A percentile compares a stretch with the other conserved stretches of the same genome.
phyloP scores from a whole-genome alignment of 306 rosid genomes.

The Senna siamea region DNA sequence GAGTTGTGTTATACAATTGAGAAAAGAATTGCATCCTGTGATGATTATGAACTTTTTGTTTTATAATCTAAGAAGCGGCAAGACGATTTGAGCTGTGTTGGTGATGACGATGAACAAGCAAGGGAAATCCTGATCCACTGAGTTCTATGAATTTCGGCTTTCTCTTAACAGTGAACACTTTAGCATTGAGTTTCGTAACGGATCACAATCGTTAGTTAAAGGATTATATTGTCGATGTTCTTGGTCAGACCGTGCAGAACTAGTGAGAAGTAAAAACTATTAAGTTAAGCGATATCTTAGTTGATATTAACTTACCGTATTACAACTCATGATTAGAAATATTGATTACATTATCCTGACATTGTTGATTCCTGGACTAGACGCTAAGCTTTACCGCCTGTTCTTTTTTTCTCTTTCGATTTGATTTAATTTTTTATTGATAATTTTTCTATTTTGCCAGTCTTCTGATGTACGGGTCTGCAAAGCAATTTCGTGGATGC shows the following conservation, averaged over 20 bases:
- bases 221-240: conserved; percentile 28
- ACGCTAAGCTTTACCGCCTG: not conserved
- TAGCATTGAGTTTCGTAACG: conserved; percentile 12
- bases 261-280: too few species aligned
- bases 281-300: too few species aligned
- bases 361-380: not conserved
- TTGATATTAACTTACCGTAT: not conserved
- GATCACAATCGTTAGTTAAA: not conserved
- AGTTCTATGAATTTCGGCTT: conserved; percentile 77
- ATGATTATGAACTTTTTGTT: not conserved
- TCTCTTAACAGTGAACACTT: too few species aligned
- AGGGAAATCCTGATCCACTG: conserved; percentile 80
- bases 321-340: too few species aligned
- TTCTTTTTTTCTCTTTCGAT: not conserved
- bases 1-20: conserved; percentile 10
- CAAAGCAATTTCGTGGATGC: conserved; percentile 84
- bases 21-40: not conserved
- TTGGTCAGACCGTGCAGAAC: conserved; percentile 74
- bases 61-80: conserved; percentile 14
- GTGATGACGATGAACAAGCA: conserved; percentile 81
- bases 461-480: conserved; percentile 79
- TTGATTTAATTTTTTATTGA: not conserved
- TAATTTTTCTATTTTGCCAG: conserved; percentile 39
- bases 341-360: too few species aligned
- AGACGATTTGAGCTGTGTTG: conserved; percentile 74